Evolutionary conservation across 306 rosid genomes (phyloP).

Genomic region (Vachellia pachyceras): DNA sequence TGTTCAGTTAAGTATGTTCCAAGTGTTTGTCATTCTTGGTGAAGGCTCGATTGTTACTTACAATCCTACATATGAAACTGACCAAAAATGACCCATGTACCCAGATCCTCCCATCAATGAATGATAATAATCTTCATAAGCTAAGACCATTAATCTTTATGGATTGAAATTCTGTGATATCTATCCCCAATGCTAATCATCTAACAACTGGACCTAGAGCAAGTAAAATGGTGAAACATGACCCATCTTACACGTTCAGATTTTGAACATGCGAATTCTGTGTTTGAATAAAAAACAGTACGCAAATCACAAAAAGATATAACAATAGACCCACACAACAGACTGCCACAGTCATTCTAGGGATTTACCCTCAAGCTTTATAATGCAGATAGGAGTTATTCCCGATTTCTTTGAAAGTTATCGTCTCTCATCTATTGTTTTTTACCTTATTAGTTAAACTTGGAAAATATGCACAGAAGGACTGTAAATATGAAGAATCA

Average conservation of each 20-base stretch:
- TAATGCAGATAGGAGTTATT: background rate
- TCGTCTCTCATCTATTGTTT: background rate
- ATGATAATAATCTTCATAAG: constrained; percentile 19
- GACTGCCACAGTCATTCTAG: no score
- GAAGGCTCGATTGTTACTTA: constrained; percentile 30
- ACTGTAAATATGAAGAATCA: no score
- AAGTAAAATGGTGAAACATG: constrained; percentile 32
- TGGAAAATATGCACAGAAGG: no score
- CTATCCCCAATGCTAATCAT: constrained; percentile 18
- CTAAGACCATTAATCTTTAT: background rate
- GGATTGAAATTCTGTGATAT: constrained; percentile 17
- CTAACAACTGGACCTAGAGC: constrained; percentile 14
- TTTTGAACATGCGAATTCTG: constrained; percentile 13
- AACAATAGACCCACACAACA: constrained; percentile 9
- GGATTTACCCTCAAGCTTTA: background rate
- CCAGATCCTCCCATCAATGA: background rate
- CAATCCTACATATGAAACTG: background rate
- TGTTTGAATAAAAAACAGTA: constrained; percentile 5
- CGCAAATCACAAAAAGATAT: background rate
- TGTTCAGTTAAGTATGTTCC: constrained; percentile 18
- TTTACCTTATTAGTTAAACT: no score
- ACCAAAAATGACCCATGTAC: constrained; percentile 15
- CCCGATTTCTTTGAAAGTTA: background rate
- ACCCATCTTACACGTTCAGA: constrained; percentile 19
- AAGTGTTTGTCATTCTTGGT: constrained; percentile 3